A percentile compares a stretch with the other conserved stretches of the same genome.
These are phyloP conservation scores for Penicillium crystallinum DNA, from an alignment of 495 filamentous ascomycete genomes.

Conservation along the genomic window DNA sequence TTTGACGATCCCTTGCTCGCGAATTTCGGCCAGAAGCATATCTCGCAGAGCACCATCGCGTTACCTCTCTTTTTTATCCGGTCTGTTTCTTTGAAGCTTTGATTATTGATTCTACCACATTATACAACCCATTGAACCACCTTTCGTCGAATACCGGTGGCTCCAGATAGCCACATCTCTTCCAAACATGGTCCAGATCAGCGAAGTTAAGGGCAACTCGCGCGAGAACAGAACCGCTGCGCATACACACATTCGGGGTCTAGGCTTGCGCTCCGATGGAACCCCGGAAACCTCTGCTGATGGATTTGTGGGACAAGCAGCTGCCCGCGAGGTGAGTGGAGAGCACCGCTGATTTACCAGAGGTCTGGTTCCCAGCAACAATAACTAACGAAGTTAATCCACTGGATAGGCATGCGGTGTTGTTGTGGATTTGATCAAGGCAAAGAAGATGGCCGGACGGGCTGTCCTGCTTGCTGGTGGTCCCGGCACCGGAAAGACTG, in stretches of 20 bases:
- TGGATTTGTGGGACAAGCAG: constrained; percentile 84
- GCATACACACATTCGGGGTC: constrained; percentile 94
- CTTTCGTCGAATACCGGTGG: constrained; percentile 9
- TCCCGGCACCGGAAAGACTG: constrained; percentile 95
- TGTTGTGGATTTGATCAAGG: constrained; percentile 87
- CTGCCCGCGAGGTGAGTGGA: constrained; percentile 71
- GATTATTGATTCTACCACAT: background rate
- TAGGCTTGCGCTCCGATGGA: constrained; percentile 79
- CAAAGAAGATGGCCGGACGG: constrained; percentile 94
- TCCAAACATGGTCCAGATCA: constrained; percentile 80
- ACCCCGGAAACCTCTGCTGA: constrained; percentile 68
- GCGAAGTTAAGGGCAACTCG: constrained; percentile 90
- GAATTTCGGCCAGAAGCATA: constrained; percentile 36
- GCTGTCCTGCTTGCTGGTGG: constrained; percentile 89
- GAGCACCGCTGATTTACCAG: constrained; percentile 1
- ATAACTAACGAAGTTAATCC: constrained; percentile 10
- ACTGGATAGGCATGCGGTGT: constrained; percentile 76
- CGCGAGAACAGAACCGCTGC: constrained; percentile 94
- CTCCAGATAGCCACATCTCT: constrained; percentile 24
- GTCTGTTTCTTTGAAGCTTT: constrained; percentile 6
- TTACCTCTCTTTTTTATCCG: constrained; percentile 14
- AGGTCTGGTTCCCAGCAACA: background rate
- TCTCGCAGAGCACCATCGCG: constrained; percentile 11
- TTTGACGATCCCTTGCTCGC: constrained; percentile 33
- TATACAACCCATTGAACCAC: constrained; percentile 1